Conservation (phyloP, 129 eudicot genomes). For the Oenanthe sinensis region DNA sequence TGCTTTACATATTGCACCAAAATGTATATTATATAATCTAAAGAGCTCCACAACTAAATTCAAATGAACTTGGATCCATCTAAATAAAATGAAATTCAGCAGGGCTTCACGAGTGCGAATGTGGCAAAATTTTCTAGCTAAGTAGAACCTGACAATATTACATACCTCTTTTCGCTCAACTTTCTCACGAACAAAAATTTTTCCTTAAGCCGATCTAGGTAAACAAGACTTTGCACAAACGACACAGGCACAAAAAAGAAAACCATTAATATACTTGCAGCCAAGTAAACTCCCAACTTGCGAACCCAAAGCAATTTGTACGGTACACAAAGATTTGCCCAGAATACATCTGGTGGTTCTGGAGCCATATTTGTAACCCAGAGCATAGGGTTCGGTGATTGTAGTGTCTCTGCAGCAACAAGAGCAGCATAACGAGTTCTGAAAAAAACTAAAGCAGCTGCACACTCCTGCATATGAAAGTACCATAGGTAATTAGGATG, state of each 20-base stretch:
- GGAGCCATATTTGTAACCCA: constrained; percentile 88
- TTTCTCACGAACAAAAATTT: constrained; percentile 49
- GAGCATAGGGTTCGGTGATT: constrained; percentile 73
- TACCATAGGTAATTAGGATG: background rate
- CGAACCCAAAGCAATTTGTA: constrained; percentile 77
- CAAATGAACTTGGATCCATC: background rate
- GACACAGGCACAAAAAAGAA: constrained; percentile 81
- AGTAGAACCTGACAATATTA: constrained; percentile 4
- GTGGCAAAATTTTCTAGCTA: background rate
- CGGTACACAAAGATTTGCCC: constrained; percentile 80
- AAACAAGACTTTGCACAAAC: constrained; percentile 64
- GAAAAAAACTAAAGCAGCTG: constrained; percentile 83
- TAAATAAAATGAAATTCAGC: background rate
- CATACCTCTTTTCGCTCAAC: constrained; percentile 37
- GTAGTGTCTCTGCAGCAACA: constrained; percentile 65
- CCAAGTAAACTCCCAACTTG: constrained; percentile 48
- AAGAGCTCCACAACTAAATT: background rate
- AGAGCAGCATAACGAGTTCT: constrained; percentile 87
- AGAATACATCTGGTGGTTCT: constrained; percentile 70
- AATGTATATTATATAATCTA: background rate
- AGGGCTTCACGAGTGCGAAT: background rate
- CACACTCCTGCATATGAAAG: constrained; percentile 58
- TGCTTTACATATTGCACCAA: background rate
- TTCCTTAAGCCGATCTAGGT: constrained; percentile 40
- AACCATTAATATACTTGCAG: constrained; percentile 46